Percentiles rank a stretch among this genome's conserved stretches.
Conservation (phyloP, 2,329 filamentous ascomycete species). For the Neonectria magnoliae region DNA sequence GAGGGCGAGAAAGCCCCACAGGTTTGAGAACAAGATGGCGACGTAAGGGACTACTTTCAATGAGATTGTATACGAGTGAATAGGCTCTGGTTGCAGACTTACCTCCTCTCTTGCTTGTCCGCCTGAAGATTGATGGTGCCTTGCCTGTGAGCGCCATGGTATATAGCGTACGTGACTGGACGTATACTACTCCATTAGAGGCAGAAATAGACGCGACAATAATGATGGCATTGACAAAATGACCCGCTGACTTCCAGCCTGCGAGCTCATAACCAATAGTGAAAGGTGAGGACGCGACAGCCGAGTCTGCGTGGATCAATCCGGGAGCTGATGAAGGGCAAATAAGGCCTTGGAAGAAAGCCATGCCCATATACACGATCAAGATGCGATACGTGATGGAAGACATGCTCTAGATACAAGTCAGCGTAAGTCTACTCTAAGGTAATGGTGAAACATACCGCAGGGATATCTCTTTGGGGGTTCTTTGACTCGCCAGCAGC, state of each 20-base stretch:
- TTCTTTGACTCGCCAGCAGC: constrained; percentile 7
- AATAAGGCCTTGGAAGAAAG: constrained; percentile 6
- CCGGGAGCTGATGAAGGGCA: not conserved
- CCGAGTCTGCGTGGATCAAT: constrained; percentile 1
- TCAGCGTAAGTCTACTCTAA: not conserved
- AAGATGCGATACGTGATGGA: constrained; percentile 4
- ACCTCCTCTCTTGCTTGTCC: constrained; percentile 2
- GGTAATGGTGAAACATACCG: not conserved
- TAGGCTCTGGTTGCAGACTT: not conserved
- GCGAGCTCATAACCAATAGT: constrained; percentile 5
- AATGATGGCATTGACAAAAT: constrained; percentile 8
- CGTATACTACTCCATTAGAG: not conserved
- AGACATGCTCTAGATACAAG: not conserved
- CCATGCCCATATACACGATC: constrained; percentile 7
- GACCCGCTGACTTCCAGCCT: not conserved
- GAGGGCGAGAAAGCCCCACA: not conserved
- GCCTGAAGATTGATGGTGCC: not conserved
- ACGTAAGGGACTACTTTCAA: not conserved
- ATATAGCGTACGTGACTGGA: constrained; percentile 4
- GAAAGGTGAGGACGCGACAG: not conserved
- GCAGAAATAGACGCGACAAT: constrained; percentile 1
- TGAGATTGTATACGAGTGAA: not conserved
- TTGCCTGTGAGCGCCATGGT: not conserved
- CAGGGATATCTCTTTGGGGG: constrained; percentile 5
- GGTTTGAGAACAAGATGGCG: not conserved